These are phyloP conservation scores for Sanghuangporus weigelae DNA, from an alignment of 1,284 basidiomycete species.

Conservation along the genomic window DNA sequence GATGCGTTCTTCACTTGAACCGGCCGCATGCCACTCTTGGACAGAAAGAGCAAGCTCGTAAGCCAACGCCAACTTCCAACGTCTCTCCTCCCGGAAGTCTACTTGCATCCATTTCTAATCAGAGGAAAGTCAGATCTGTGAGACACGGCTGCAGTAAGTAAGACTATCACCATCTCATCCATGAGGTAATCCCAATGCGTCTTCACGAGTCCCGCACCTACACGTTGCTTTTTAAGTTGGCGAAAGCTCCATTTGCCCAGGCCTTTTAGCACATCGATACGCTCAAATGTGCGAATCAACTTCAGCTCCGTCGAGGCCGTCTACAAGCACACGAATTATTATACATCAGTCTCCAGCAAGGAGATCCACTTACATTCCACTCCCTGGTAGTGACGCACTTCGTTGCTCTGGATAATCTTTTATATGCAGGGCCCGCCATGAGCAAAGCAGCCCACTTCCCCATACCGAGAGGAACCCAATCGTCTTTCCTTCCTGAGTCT, in stretches of 20 bases:
- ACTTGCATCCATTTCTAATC: slow-evolving; percentile 91
- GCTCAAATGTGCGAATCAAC: slow-evolving; percentile 76
- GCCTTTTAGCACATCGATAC: slow-evolving; percentile 82
- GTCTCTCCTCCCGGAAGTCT: slow-evolving; percentile 91
- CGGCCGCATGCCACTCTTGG: slow-evolving; percentile 82
- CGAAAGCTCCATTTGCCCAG: slow-evolving; percentile 87
- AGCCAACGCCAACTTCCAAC: slow-evolving; percentile 88
- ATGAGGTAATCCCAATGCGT: slow-evolving; percentile 95
- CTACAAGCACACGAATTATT: slow-evolving; percentile 31
- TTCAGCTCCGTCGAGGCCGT: slow-evolving; percentile 74
- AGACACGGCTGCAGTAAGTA: background rate
- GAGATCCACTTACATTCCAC: slow-evolving; percentile 58
- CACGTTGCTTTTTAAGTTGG: slow-evolving; percentile 92
- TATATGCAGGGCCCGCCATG: slow-evolving; percentile 68
- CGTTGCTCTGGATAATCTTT: slow-evolving; percentile 56
- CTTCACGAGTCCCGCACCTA: slow-evolving; percentile 73
- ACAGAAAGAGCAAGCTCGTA: slow-evolving; percentile 82
- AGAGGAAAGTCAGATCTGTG: slow-evolving; percentile 1
- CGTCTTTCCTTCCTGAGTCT: slow-evolving; percentile 48
- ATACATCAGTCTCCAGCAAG: background rate
- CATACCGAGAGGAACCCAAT: slow-evolving; percentile 62
- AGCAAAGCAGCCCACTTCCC: slow-evolving; percentile 67
- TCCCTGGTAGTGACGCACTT: slow-evolving; percentile 76
- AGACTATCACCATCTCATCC: slow-evolving; percentile 83
- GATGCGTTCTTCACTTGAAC: slow-evolving; percentile 57